Percentiles rank a stretch among this genome's conserved stretches.
Evolutionary conservation across 1,139 yeast genomes (phyloP).

Genomic region (Saccharomyces pastorianus): DNA sequence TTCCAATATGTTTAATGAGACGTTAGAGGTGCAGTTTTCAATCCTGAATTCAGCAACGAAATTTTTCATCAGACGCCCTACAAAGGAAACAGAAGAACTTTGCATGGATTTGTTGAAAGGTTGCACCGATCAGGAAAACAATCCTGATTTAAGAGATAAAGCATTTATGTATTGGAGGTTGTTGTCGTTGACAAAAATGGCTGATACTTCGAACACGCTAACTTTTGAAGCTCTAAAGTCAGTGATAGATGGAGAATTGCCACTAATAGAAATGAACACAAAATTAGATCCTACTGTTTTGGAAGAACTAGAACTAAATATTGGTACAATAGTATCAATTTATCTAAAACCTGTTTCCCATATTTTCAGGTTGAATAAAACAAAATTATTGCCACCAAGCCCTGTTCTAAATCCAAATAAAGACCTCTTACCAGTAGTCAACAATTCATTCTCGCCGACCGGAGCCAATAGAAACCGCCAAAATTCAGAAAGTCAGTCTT

Average conservation of each 20-base stretch:
- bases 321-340: conserved; percentile 77
- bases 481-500: conserved; percentile 1
- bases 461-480: not conserved
- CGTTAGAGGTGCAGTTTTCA: conserved; percentile 64
- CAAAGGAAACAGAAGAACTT: conserved; percentile 44
- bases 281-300: conserved; percentile 60
- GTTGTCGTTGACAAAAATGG: conserved; percentile 40
- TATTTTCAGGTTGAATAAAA: conserved; percentile 63
- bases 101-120: conserved; percentile 54
- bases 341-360: conserved; percentile 75
- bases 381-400: conserved; percentile 46
- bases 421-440: conserved; percentile 11
- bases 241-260: conserved; percentile 53
- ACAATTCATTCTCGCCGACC: conserved; percentile 2
- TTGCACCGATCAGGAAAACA: conserved; percentile 67
- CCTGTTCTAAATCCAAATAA: conserved; percentile 45
- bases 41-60: conserved; percentile 70
- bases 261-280: conserved; percentile 63
- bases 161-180: conserved; percentile 84
- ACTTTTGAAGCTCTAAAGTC: conserved; percentile 33
- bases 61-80: conserved; percentile 51
- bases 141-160: conserved; percentile 80
- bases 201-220: conserved; percentile 5
- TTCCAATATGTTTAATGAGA: conserved; percentile 36
- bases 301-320: conserved; percentile 74